These are phyloP conservation scores for Niveomyces coronatus DNA, from an alignment of 2,329 filamentous ascomycete species.

Conservation along the genomic window DNA sequence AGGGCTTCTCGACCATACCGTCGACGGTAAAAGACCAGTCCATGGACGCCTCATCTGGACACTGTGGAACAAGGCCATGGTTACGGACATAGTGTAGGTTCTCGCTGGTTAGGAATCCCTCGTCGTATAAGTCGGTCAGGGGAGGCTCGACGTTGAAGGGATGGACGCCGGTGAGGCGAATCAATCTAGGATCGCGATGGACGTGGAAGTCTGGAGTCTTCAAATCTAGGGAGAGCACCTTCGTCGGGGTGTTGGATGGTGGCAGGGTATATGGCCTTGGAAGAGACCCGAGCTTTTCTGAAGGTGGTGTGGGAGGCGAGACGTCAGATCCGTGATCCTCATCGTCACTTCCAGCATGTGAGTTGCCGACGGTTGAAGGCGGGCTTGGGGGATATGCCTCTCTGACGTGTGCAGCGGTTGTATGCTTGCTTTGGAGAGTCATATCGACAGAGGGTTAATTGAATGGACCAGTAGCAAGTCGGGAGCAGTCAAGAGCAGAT, in stretches of 20 bases:
- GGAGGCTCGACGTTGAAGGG: slow-evolving; percentile 89
- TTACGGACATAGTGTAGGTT: slow-evolving; percentile 89
- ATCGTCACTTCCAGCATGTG: slow-evolving; percentile 24
- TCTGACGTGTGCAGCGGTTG: neutral
- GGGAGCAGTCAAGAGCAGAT: too few relatives aligned
- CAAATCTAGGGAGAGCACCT: slow-evolving; percentile 63
- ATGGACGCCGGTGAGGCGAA: slow-evolving; percentile 78
- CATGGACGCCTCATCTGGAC: slow-evolving; percentile 59
- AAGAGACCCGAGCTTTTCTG: slow-evolving; percentile 11
- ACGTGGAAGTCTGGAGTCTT: slow-evolving; percentile 80
- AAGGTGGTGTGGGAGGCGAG: neutral
- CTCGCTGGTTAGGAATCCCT: slow-evolving; percentile 76
- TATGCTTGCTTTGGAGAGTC: neutral
- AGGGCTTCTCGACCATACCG: slow-evolving; percentile 69
- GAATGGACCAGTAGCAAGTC: too few relatives aligned
- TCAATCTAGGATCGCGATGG: slow-evolving; percentile 66
- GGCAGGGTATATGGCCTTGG: slow-evolving; percentile 51
- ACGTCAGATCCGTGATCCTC: slow-evolving; percentile 11
- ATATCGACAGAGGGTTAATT: neutral
- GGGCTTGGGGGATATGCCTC: slow-evolving; percentile 7
- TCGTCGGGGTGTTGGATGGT: slow-evolving; percentile 48
- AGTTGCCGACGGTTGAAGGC: slow-evolving; percentile 15
- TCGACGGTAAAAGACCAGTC: slow-evolving; percentile 79
- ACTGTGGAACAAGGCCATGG: slow-evolving; percentile 71
- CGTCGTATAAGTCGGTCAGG: slow-evolving; percentile 63